Evolutionary conservation across 2,329 filamentous ascomycete species (phyloP).

Genomic region (Alternaria viburni): DNA sequence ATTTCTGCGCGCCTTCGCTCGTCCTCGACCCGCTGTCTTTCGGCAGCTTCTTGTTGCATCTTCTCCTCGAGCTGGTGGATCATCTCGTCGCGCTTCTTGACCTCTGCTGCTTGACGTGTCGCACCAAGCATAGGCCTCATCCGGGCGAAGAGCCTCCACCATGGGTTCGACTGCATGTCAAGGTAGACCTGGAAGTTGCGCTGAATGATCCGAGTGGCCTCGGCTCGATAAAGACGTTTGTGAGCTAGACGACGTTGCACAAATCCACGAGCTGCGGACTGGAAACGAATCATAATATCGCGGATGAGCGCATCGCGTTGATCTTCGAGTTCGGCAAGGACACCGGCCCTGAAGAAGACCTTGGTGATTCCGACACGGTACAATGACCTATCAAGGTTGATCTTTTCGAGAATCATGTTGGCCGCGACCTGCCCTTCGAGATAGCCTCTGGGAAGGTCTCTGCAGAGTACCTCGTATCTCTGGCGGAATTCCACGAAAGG

Average conservation of each 20-base stretch:
- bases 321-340: conserved; percentile 95
- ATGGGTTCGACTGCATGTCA: conserved; percentile 87
- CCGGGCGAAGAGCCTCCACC: conserved; percentile 94
- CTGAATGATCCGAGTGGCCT: conserved; percentile 94
- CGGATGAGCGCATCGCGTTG: conserved; percentile 90
- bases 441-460: conserved; percentile 83
- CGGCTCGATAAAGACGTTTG: conserved; percentile 92
- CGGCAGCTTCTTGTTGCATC: conserved; percentile 76
- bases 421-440: conserved; percentile 88
- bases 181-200: conserved; percentile 92
- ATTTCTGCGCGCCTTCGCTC: conserved; percentile 85
- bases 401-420: conserved; percentile 84
- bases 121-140: conserved; percentile 96
- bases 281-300: conserved; percentile 92
- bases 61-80: conserved; percentile 86
- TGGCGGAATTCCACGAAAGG: conserved; percentile 93
- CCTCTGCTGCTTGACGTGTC: conserved; percentile 88
- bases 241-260: conserved; percentile 85
- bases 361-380: conserved; percentile 96
- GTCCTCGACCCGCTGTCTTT: conserved; percentile 83
- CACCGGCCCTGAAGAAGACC: conserved; percentile 96
- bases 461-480: conserved; percentile 93
- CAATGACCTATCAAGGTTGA: conserved; percentile 81
- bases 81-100: conserved; percentile 93
- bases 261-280: conserved; percentile 89